A percentile compares a stretch with the other conserved stretches of the same genome.
These are phyloP conservation scores for Pyrenula massariospora DNA, from an alignment of 495 filamentous ascomycete species.

Conservation along the genomic window DNA sequence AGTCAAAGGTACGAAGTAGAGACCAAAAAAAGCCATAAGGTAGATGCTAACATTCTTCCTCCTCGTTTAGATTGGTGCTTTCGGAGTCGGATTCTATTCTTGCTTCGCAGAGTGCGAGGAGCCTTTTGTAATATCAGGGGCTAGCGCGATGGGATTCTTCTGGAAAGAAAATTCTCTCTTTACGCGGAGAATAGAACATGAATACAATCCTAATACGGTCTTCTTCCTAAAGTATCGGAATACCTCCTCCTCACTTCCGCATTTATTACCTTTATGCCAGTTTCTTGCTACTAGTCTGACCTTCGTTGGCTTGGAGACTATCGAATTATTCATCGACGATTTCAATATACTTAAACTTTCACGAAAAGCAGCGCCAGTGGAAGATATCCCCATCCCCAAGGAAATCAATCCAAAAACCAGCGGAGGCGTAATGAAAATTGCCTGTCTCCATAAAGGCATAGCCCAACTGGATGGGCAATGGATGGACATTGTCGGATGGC, in stretches of 20 bases:
- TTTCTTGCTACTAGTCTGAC: constrained; percentile 93
- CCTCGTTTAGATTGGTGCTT: constrained; percentile 98
- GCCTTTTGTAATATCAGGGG: constrained; percentile 86
- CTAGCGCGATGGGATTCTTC: constrained; percentile 93
- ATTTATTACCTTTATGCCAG: constrained; percentile 71
- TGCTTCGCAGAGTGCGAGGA: constrained; percentile 98
- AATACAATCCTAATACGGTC: constrained; percentile 59
- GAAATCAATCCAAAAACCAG: constrained; percentile 71
- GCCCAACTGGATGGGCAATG: constrained; percentile 86
- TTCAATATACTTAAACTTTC: constrained; percentile 62
- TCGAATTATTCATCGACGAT: constrained; percentile 87
- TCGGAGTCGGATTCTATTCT: constrained; percentile 97
- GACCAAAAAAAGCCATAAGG: too few species aligned
- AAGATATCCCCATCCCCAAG: constrained; percentile 59
- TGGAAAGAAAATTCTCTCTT: constrained; percentile 95
- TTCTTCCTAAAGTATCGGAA: constrained; percentile 92
- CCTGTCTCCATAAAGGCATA: constrained; percentile 60
- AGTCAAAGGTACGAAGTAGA: too few species aligned
- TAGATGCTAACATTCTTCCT: too few species aligned
- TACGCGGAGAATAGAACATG: constrained; percentile 61
- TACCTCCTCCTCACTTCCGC: constrained; percentile 69
- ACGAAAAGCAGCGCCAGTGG: constrained; percentile 73
- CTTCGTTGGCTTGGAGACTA: constrained; percentile 76
- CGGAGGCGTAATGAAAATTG: constrained; percentile 75
- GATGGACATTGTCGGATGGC: constrained; percentile 83